Evolutionary conservation across 1,284 basidiomycete species (phyloP).

Genomic region (Neonothopanus nambi): DNA sequence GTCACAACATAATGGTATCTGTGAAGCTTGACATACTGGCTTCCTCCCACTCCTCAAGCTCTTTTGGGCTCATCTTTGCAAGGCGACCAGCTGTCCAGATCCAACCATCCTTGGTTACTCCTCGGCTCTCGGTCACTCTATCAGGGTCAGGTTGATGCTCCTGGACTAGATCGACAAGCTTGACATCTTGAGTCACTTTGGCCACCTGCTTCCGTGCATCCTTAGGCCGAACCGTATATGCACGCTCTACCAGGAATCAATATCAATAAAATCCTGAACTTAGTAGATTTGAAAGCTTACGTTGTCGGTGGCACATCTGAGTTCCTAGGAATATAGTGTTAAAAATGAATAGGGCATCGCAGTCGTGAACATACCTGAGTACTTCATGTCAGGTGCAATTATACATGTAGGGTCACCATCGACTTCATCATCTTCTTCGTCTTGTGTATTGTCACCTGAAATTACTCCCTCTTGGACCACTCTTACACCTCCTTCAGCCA

Average conservation of each 20-base stretch:
- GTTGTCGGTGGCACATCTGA: background rate
- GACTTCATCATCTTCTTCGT: background rate
- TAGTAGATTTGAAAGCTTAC: background rate
- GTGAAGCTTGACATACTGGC: background rate
- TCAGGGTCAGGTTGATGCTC: background rate
- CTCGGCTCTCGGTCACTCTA: background rate
- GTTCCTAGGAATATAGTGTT: background rate
- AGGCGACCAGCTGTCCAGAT: background rate
- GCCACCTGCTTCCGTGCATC: background rate
- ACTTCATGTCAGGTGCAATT: too few species aligned
- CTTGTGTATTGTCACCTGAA: background rate
- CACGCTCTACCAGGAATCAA: too few species aligned
- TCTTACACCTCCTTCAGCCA: background rate
- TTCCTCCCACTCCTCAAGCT: conserved; percentile 1
- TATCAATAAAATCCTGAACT: too few species aligned
- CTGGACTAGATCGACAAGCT: background rate
- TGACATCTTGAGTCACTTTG: background rate
- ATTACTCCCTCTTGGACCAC: too few species aligned
- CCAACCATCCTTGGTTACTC: conserved; percentile 6
- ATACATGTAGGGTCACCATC: too few species aligned
- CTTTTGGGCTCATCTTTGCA: background rate
- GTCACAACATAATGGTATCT: too few species aligned
- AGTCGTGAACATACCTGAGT: too few species aligned
- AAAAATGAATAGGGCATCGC: too few species aligned
- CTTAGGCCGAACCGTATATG: too few species aligned